Percentiles rank a stretch among this genome's conserved stretches.
Evolutionary conservation across 352 stramenopile species (phyloP).

Genomic region (Vaucheria bursata): DNA sequence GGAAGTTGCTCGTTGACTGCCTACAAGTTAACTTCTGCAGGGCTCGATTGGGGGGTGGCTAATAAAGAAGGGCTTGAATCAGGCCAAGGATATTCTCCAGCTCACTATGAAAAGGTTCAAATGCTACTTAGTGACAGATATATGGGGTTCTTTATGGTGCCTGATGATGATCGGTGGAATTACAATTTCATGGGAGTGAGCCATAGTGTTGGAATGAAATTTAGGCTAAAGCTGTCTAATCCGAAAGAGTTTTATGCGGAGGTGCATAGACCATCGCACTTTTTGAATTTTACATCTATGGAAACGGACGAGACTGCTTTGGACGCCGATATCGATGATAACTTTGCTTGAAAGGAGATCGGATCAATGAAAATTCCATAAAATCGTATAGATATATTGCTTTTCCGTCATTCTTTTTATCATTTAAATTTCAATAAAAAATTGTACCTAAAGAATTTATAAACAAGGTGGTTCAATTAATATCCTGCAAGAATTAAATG

Average conservation of each 20-base stretch:
- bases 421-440: too few relatives aligned
- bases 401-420: too few relatives aligned
- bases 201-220: constrained; percentile 93
- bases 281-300: constrained; percentile 96
- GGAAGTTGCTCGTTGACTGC: constrained; percentile 96
- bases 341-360: constrained; percentile 36
- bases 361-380: too few relatives aligned
- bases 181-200: constrained; percentile 99
- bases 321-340: constrained; percentile 40
- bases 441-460: too few relatives aligned
- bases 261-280: constrained; percentile 95
- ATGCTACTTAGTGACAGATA: constrained; percentile 98
- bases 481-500: too few relatives aligned
- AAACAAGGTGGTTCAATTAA: too few relatives aligned
- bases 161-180: constrained; percentile 96
- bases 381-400: too few relatives aligned
- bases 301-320: constrained; percentile 55
- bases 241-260: constrained; percentile 98
- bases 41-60: constrained; percentile 94
- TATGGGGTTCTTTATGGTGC: constrained; percentile 98
- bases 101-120: constrained; percentile 97
- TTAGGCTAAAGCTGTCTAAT: constrained; percentile 90
- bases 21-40: constrained; percentile 91
- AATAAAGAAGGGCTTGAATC: constrained; percentile 91
- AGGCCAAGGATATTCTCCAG: constrained; percentile 76